phyloP scores from a whole-genome alignment of 306 rosid species.

The Lithocarpus polystachyus region DNA sequence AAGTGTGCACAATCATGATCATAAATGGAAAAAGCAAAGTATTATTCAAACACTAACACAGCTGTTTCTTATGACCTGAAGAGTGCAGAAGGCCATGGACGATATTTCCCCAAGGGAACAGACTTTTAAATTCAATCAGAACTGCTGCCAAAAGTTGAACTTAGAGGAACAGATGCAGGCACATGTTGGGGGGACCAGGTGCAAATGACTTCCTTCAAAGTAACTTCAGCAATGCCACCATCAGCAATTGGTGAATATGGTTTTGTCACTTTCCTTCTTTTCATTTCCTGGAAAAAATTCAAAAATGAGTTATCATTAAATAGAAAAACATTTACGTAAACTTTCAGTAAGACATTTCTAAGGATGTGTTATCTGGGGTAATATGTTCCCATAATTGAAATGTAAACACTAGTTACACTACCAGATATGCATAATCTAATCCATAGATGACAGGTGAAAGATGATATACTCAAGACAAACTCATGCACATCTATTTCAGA shows the following conservation, averaged over 20 bases:
- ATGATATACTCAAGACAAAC: neutral
- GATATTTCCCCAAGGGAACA: neutral
- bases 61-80: neutral
- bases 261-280: conserved; percentile 49
- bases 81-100: neutral
- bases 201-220: conserved; percentile 52
- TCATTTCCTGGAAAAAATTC: conserved; percentile 45
- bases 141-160: conserved; percentile 77
- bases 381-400: neutral
- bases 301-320: conserved; percentile 11
- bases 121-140: conserved; percentile 22
- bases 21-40: neutral
- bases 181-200: conserved; percentile 50
- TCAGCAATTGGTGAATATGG: conserved; percentile 84
- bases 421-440: neutral
- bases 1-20: neutral
- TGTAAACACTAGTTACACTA: neutral
- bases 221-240: conserved; percentile 36
- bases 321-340: neutral
- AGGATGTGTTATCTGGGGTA: neutral
- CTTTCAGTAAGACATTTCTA: neutral
- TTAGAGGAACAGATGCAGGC: conserved; percentile 50
- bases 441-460: neutral
- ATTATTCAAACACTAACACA: neutral
- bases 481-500: neutral